These are phyloP conservation scores for Brassica rapa DNA, from an alignment of 345 rosid genomes.

Conservation along the genomic window DNA sequence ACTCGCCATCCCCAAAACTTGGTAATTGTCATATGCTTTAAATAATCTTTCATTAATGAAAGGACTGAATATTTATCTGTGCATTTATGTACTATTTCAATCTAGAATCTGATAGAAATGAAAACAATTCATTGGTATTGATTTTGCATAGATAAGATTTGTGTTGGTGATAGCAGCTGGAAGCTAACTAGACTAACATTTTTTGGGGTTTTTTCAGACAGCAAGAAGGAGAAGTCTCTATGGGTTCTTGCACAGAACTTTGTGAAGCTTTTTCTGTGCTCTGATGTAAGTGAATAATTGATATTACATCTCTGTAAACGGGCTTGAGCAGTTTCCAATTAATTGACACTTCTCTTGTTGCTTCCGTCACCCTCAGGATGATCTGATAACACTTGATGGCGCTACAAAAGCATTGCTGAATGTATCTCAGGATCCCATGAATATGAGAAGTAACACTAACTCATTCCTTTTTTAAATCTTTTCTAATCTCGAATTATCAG, in stretches of 20 bases:
- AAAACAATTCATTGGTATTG: background rate
- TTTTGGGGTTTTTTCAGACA: constrained; percentile 37
- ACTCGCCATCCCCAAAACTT: constrained; percentile 46
- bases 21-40: constrained; percentile 45
- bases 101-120: background rate
- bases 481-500: constrained; percentile 1
- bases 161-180: constrained; percentile 1
- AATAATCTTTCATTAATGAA: background rate
- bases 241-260: constrained; percentile 75
- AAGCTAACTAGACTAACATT: constrained; percentile 11
- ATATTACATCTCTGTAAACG: background rate
- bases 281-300: constrained; percentile 54
- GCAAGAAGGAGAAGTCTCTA: constrained; percentile 67
- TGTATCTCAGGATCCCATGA: constrained; percentile 51
- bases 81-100: background rate
- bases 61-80: background rate
- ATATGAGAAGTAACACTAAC: constrained; percentile 62
- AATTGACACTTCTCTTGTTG: constrained; percentile 19
- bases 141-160: background rate
- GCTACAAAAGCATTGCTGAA: constrained; percentile 67
- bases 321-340: background rate
- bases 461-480: constrained; percentile 1
- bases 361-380: constrained; percentile 42
- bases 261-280: constrained; percentile 81
- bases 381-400: constrained; percentile 65